Conservation (phyloP, 2,329 filamentous ascomycete species). For the Sporothrix sp. region DNA sequence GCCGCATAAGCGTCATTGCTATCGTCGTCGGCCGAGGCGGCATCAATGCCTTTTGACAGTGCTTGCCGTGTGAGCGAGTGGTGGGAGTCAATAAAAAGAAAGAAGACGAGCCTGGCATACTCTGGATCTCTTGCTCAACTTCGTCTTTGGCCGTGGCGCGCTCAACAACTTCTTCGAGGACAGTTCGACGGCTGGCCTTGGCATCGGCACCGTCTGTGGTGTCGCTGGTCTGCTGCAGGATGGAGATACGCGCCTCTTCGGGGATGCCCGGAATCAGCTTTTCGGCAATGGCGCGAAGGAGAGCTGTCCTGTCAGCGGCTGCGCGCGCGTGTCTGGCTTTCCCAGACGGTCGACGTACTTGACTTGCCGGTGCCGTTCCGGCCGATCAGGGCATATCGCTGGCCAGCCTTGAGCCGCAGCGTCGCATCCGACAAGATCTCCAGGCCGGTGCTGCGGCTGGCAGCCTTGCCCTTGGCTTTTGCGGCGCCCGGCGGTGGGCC, state of each 20-base stretch:
- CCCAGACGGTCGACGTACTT: constrained; percentile 36
- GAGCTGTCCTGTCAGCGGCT: constrained; percentile 34
- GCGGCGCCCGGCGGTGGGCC: constrained; percentile 17
- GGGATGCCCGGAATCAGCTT: constrained; percentile 71
- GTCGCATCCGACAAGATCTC: constrained; percentile 64
- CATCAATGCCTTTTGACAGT: constrained; percentile 6
- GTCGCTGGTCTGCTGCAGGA: constrained; percentile 57
- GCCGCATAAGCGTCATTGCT: constrained; percentile 37
- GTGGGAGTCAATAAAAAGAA: no score
- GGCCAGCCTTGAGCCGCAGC: constrained; percentile 60
- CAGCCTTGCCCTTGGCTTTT: constrained; percentile 43
- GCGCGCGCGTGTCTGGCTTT: not conserved
- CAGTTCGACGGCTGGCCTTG: constrained; percentile 27
- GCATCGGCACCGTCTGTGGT: constrained; percentile 23
- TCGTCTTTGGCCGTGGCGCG: constrained; percentile 46
- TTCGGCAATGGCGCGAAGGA: constrained; percentile 65
- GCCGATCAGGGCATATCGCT: constrained; percentile 68
- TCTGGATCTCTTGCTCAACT: constrained; percentile 46
- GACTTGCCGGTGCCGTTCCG: constrained; percentile 79
- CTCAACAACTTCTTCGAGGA: constrained; percentile 61
- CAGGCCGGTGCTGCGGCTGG: constrained; percentile 35
- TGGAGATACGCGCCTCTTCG: constrained; percentile 52
- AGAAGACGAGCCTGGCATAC: not conserved
- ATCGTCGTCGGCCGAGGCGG: constrained; percentile 1
- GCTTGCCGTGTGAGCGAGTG: not conserved